Percentiles rank a stretch among this genome's conserved stretches.
These are phyloP conservation scores for Kockovaella imperatae DNA, from an alignment of 768 basidiomycete species.

Conservation along the genomic window DNA sequence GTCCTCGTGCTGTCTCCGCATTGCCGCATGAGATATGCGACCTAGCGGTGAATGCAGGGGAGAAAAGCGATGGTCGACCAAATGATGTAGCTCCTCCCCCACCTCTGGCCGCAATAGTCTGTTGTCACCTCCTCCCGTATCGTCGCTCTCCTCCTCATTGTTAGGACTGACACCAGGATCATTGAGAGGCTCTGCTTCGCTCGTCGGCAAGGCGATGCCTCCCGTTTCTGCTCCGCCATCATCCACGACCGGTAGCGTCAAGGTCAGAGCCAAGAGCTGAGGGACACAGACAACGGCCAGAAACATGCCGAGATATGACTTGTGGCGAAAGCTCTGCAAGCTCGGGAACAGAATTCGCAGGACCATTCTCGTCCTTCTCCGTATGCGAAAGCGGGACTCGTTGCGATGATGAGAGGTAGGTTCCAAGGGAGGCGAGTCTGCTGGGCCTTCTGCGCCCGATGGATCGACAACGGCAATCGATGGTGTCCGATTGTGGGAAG, in stretches of 20 bases:
- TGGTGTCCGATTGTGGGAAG: conserved; percentile 12
- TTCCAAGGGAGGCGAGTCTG: conserved; percentile 52
- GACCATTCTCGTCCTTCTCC: conserved; percentile 31
- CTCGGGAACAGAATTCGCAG: conserved; percentile 76
- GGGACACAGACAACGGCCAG: conserved; percentile 76
- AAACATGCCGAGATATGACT: conserved; percentile 62
- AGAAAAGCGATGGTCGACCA: conserved; percentile 32
- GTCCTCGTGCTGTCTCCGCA: conserved; percentile 10
- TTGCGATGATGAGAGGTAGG: conserved; percentile 50
- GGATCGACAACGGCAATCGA: conserved; percentile 34
- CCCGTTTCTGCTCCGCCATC: conserved; percentile 49
- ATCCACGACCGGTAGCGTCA: conserved; percentile 81
- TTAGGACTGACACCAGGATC: conserved; percentile 57
- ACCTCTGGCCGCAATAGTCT: conserved; percentile 21
- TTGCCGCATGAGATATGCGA: conserved; percentile 18
- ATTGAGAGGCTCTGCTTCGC: conserved; percentile 61
- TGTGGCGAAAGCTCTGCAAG: conserved; percentile 61
- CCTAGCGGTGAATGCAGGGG: conserved; percentile 27
- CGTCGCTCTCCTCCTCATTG: conserved; percentile 8
- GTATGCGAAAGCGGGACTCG: conserved; percentile 23
- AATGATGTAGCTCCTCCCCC: conserved; percentile 38
- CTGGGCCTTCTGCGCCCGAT: conserved; percentile 47
- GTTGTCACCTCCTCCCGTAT: conserved; percentile 19
- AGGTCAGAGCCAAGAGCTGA: conserved; percentile 71
- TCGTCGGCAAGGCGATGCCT: conserved; percentile 48